Evolutionary conservation across 139 green algal genomes (phyloP), one percentile per base, ranked within the genome.

Genomic region (Eudorina sp.): DNA sequence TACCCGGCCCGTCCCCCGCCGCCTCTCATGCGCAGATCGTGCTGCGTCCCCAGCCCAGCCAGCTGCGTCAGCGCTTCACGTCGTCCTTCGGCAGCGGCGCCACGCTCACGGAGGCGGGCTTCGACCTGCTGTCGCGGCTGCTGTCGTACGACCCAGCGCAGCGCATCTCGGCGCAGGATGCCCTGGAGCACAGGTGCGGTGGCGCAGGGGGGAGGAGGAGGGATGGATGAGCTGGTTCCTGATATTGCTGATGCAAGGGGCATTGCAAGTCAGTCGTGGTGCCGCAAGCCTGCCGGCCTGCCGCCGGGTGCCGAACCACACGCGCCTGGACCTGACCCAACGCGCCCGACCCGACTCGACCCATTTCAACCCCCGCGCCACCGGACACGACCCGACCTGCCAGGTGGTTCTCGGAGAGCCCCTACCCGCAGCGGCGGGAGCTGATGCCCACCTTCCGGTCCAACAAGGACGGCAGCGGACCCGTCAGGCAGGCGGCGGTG

Each of bases 371-470:
- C n/a, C n/a, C n/a, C n/a, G n/a, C n/a, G n/a, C n/a, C n/a, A n/a
- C n/a, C n/a, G n/a, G n/a, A n/a, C n/a, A n/a, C 64, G 2, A 36
- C 64, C 55, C 1, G 4, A 51, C 25, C 51, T n/a, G 62, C n/a
- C 88, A 91, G 84, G 53, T 94, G 89, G 87, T 94, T 94, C 74
- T 34, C 7, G 0, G 90, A 93, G 84, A 76, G 68, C 31, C 90
- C 90, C n/a, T 83, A 90, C 68, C 90, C 90, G 1, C 85, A 91
- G 77, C 78, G 86, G 27, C 60, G 81, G 7, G 87, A 89, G 86
- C 83, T 93, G 21, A 93, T 93, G 90, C 90, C 90, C 25, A 88
- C 60, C 41, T 93, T 93, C 66, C 64, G 66, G 14, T 80, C 64
- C 82, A 88, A 88, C 66, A 88, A 88, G 82, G 82, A 88, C 66